Base-by-base conservation (phyloP, 768 basidiomycete genomes). In the Lactarius hengduanensis region DNA sequence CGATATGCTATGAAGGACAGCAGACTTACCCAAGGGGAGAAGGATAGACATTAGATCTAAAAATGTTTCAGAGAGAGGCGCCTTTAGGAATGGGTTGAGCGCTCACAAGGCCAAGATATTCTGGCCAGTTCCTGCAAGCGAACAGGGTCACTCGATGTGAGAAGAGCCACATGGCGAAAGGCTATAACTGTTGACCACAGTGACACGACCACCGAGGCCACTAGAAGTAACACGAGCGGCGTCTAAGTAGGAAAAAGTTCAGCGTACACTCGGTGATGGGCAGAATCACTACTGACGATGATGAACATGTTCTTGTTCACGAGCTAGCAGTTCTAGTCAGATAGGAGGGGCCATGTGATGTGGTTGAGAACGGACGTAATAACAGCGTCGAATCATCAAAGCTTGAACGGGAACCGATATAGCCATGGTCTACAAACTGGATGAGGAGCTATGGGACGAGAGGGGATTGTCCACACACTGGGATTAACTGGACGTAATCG, bases 381-480 rank as follows among this genome's bases (percentile, higher is more conserved):
- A 63, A 28, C 66, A 67, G 0, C 61, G 66, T 41, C 50, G 53
- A n/a, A 67, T 54, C 66, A 67, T 63, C 32, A 59, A 41, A 16
- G 50, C 41, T 2, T 67, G 66, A 32, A 67, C 58, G 15, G 66
- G 66, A 34, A 11, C 40, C 7, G 66, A 30, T 18, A 63, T 63
- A 32, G 47, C 4, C 40, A 55, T 13, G 9, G 57, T 55, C 66
- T 67, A 32, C 22, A n/a, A 38, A 55, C 32, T 7, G 30, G 20
- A 28, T 67, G 28, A 62, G 40, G 45, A 26, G 22, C 28, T 20
- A 16, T 22, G 22, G 16, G 30, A 30, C 4, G 59, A n/a, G 26
- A 50, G 3, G 8, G 6, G 22, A 22, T 26, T 36, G 1, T 15
- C 22, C 7, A 67, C 66, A 1, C 53, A 67, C 66, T 4, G 57